Evolutionary conservation across 768 basidiomycete species (phyloP).

Genomic region (Mycena amicta): DNA sequence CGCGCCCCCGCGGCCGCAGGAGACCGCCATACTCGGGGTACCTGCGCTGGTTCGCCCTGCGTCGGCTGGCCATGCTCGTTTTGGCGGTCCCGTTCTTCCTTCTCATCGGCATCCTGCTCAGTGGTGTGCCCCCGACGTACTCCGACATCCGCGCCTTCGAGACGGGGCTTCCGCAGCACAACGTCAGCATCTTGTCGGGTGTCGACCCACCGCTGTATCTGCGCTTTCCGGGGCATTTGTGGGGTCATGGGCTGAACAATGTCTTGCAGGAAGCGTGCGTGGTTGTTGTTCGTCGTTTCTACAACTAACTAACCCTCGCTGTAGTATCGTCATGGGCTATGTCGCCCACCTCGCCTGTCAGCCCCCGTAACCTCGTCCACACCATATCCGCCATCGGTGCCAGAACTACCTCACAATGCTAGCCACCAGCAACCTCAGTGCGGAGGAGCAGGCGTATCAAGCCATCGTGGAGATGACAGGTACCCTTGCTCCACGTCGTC

Average conservation of each 20-base stretch:
- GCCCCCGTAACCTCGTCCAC: slow-evolving; percentile 38
- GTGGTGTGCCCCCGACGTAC: slow-evolving; percentile 44
- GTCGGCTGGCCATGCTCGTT: slow-evolving; percentile 30
- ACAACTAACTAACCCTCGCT: too few species aligned
- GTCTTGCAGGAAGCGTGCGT: slow-evolving; percentile 63
- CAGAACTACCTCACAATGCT: background rate
- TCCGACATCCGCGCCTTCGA: slow-evolving; percentile 38
- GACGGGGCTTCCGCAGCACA: slow-evolving; percentile 41
- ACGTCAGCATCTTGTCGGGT: slow-evolving; percentile 22
- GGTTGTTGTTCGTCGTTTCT: too few species aligned
- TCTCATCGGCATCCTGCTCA: slow-evolving; percentile 32
- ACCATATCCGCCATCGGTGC: slow-evolving; percentile 37
- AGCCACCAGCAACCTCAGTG: background rate
- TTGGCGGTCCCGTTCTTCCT: slow-evolving; percentile 26
- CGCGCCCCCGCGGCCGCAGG: slow-evolving; percentile 12
- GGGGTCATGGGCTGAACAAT: slow-evolving; percentile 67
- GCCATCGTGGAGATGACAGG: slow-evolving; percentile 7
- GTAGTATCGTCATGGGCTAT: slow-evolving; percentile 52
- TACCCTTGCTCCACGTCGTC: background rate
- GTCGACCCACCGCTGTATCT: slow-evolving; percentile 37
- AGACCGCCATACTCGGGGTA: slow-evolving; percentile 4
- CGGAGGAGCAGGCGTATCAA: background rate
- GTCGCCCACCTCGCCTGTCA: slow-evolving; percentile 48
- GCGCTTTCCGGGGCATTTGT: slow-evolving; percentile 55
- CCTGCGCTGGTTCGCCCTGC: slow-evolving; percentile 27